Conservation (phyloP, 129 eudicot genomes). For the Artemisia annua region DNA sequence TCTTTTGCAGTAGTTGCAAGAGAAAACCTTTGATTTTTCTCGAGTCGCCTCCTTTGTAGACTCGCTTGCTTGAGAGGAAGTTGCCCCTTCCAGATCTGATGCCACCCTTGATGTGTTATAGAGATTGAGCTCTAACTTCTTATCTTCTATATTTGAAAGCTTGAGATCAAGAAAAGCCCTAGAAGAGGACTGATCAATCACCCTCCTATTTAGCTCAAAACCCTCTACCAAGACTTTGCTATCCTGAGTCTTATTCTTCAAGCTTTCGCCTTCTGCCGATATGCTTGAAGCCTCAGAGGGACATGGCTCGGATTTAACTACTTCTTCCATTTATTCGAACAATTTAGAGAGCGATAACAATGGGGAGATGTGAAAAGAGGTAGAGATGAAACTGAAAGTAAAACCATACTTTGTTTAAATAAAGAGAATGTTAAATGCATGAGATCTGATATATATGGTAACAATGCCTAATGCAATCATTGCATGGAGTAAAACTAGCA, state of each 20-base stretch:
- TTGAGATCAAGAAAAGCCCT: conserved; percentile 40
- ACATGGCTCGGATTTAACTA: conserved; percentile 34
- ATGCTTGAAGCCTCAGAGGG: conserved; percentile 63
- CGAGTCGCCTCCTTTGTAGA: conserved; percentile 39
- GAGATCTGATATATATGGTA: conserved; percentile 51
- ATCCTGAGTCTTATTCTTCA: conserved; percentile 31
- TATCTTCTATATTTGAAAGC: conserved; percentile 27
- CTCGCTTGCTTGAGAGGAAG: conserved; percentile 40
- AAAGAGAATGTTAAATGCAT: conserved; percentile 40
- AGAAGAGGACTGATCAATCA: conserved; percentile 24
- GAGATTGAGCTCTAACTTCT: conserved; percentile 45
- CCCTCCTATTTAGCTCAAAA: conserved; percentile 5
- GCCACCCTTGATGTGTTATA: conserved; percentile 28
- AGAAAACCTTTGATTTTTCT: conserved; percentile 46
- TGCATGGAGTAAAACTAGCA: conserved; percentile 48
- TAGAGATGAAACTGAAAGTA: no score
- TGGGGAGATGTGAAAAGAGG: conserved; percentile 20
- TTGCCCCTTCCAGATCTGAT: conserved; percentile 17
- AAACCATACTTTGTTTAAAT: conserved; percentile 29
- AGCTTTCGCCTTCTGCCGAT: conserved; percentile 43
- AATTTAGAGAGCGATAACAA: neutral
- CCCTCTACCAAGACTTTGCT: conserved; percentile 26
- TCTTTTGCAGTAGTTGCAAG: conserved; percentile 60
- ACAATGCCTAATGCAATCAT: conserved; percentile 37
- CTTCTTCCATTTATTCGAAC: conserved; percentile 24